These are phyloP conservation scores for Biscutella auriculata DNA, from an alignment of 441 rosid genomes.

Conservation along the genomic window DNA sequence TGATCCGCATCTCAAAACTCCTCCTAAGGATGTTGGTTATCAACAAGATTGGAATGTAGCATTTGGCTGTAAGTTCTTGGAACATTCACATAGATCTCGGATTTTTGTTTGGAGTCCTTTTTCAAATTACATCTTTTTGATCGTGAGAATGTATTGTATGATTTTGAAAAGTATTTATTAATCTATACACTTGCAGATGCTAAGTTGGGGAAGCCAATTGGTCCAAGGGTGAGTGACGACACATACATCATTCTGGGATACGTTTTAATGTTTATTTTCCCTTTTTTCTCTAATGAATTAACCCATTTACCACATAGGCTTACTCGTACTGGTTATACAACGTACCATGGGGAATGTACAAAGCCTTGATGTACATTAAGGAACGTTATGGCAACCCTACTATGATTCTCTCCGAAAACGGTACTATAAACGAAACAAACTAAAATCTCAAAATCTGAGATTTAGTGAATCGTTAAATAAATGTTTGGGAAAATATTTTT, in stretches of 20 bases:
- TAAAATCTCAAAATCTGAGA: not conserved
- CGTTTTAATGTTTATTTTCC: not conserved
- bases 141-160: not conserved
- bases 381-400: conserved; percentile 77
- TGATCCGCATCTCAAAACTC: conserved; percentile 37
- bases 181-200: conserved; percentile 30
- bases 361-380: conserved; percentile 70
- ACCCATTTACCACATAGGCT: conserved; percentile 37
- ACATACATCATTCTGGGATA: not conserved
- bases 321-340: conserved; percentile 75
- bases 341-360: conserved; percentile 94
- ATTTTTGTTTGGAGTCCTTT: not conserved
- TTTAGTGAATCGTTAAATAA: not conserved
- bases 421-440: conserved; percentile 23
- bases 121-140: not conserved
- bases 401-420: conserved; percentile 73
- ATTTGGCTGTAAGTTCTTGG: conserved; percentile 51
- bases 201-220: conserved; percentile 60
- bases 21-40: conserved; percentile 43
- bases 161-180: not conserved
- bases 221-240: conserved; percentile 44
- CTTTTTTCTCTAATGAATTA: not conserved
- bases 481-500: not conserved
- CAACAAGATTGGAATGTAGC: conserved; percentile 82
- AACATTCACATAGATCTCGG: not conserved